Base-by-base conservation (phyloP, 768 basidiomycete species). In the Chlorophyllum brunneum region DNA sequence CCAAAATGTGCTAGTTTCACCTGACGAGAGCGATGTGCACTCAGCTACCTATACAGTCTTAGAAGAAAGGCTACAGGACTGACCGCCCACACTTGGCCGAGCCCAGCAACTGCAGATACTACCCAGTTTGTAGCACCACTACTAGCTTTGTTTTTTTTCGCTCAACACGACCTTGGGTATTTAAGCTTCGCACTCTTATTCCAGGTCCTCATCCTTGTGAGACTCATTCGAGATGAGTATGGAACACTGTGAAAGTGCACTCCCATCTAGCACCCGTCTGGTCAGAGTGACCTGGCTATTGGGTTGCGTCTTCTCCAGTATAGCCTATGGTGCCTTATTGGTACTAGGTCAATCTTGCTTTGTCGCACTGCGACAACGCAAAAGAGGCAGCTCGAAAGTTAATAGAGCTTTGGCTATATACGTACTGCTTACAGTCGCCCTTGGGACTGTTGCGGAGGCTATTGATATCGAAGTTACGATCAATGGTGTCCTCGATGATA, bases 191-290 rank as follows among this genome's bases (percentile, higher is more conserved):
- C n/a, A n/a, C n/a, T n/a, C n/a, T n/a, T n/a, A n/a, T n/a, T n/a
- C n/a, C n/a, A n/a, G n/a, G n/a, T n/a, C n/a, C n/a, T n/a, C n/a
- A n/a, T n/a, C n/a, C n/a, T n/a, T n/a, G n/a, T n/a, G n/a, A n/a
- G n/a, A n/a, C 0, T 76, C 70, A 0, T 36, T 16, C 16, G 13
- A 5, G 7, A 36, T 36, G 34, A n/a, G 34, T 11, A 5, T 16
- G 70, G 16, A n/a, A 3, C 22, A 1, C 72, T 67, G 51, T 73
- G 1, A 6, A 10, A 22, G 8, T 11, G 9, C 39, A 11, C 39
- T 22, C n/a, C 39, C 16, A 4, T 3, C n/a, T 10, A 40, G 7
- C 20, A 40, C 8, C 16, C 16, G 22, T 6, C 2, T 10, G 4
- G 39, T 23, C 20, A 40, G 22, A 20, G 10, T 23, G 4, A 11